phyloP scores from a whole-genome alignment of 768 basidiomycete species.

The Bullera alba region DNA sequence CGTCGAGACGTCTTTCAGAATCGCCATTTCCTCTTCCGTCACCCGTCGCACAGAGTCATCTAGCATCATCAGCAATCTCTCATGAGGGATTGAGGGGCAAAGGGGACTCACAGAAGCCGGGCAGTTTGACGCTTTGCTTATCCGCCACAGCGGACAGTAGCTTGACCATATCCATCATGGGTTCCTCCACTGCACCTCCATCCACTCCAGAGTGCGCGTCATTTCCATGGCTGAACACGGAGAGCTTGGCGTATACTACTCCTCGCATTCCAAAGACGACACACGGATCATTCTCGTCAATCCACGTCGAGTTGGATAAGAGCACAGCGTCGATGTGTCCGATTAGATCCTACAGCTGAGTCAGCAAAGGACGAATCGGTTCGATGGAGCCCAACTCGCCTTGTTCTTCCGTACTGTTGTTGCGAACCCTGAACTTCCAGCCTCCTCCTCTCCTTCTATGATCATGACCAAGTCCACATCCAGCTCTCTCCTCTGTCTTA shows the following conservation, averaged over 20 bases:
- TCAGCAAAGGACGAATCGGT: background rate
- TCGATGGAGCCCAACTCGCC: conserved; percentile 48
- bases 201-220: conserved; percentile 93
- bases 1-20: conserved; percentile 63
- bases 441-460: conserved; percentile 95
- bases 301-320: conserved; percentile 84
- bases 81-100: conserved; percentile 1
- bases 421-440: conserved; percentile 78
- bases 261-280: conserved; percentile 92
- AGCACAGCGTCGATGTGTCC: conserved; percentile 83
- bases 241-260: conserved; percentile 77
- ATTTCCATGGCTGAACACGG: conserved; percentile 65
- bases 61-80: conserved; percentile 2
- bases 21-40: conserved; percentile 59
- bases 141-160: conserved; percentile 65
- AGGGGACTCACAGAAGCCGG: conserved; percentile 80
- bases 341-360: conserved; percentile 59
- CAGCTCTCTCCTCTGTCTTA: conserved; percentile 65
- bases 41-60: conserved; percentile 64
- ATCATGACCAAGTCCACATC: conserved; percentile 82
- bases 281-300: conserved; percentile 82
- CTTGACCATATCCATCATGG: conserved; percentile 88
- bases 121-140: conserved; percentile 58
- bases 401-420: conserved; percentile 70
- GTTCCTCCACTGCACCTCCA: conserved; percentile 79